A percentile compares a stretch with the other conserved stretches of the same genome.
phyloP scores from a whole-genome alignment of 2,329 filamentous ascomycete genomes.

The Exophiala sp. region DNA sequence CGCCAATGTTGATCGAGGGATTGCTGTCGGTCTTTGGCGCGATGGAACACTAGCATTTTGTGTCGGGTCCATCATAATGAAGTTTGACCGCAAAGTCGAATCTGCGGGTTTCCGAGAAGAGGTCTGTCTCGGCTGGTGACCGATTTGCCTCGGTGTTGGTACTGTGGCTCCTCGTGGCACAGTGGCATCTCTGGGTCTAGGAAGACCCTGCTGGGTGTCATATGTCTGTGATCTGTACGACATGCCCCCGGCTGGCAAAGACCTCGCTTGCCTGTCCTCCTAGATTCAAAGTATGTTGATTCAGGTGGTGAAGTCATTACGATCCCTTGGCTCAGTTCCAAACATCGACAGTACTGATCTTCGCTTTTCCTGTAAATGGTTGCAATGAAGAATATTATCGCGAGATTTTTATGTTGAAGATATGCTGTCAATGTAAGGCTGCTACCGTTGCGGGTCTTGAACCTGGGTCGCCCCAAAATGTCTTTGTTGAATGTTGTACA shows the following conservation, averaged over 20 bases:
- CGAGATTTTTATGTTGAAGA: background rate
- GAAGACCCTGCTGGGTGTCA: conserved; percentile 19
- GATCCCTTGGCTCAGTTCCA: conserved; percentile 1
- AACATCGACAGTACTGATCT: background rate
- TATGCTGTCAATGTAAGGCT: no score
- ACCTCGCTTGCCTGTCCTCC: conserved; percentile 11
- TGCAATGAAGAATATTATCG: background rate
- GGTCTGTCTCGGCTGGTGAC: background rate
- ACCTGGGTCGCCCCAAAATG: background rate
- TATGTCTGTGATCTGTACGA: conserved; percentile 20
- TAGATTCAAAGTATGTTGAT: conserved; percentile 1
- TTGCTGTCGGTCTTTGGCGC: conserved; percentile 10
- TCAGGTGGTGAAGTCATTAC: conserved; percentile 13
- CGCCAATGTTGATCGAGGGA: conserved; percentile 7
- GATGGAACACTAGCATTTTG: conserved; percentile 1
- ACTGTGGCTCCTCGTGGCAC: conserved; percentile 17
- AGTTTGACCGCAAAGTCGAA: conserved; percentile 5
- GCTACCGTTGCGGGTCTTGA: background rate
- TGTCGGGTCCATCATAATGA: conserved; percentile 4
- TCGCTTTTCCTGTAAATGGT: background rate
- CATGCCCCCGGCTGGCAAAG: conserved; percentile 9
- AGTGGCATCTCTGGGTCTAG: conserved; percentile 22
- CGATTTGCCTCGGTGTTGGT: conserved; percentile 8
- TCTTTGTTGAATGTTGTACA: conserved; percentile 18
- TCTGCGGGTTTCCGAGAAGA: background rate